Base-by-base conservation (phyloP, 2,329 filamentous ascomycete genomes). In the Pseudocercospora pini-densiflorae region DNA sequence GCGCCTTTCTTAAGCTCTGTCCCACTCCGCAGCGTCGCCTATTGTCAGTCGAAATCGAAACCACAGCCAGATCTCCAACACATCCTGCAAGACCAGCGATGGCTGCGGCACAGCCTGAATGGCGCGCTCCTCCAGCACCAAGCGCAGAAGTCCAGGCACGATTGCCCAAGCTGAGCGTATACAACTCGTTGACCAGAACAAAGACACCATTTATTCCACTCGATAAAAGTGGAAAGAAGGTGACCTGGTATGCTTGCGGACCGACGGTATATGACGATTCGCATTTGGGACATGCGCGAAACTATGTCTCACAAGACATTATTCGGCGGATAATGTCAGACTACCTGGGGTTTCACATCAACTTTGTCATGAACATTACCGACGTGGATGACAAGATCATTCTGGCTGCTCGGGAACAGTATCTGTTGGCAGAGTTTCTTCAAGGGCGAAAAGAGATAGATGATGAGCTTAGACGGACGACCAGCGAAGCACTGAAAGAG, bases 281-380 rank as follows among this genome's bases (percentile, higher is more conserved):
- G 68, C 92, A 94, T 82, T 80, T 94, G 68, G 90, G 92, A 31
- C 93, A 97, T 79, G 93, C 92, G 31, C 86, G 92, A 72, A 97
- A 97, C 81, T 97, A 97, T 86, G 92, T 97, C 69, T 92, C 90
- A 59, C 94, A 92, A 54, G 93, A 97, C 79, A 93, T 97, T 70
- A 89, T 97, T 72, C 87, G 93, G 68, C 89, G 93, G 74, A 92
- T 97, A 73, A 81, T 97, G 79, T 84, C 87, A 75, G 89, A 94
- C 78, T 94, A 95, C 80, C 96, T 97, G 78, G 88, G 88, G 68
- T 95, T 91, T 78, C 83, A 93, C 49, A 88, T 97, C 71, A 88
- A 89, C 67, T 97, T 96, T 81, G 92, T 97, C 71, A 95, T 96
- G 90, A 97, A 97, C 81, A 93, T 95, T 69, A 97, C 93, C 29